Base-by-base conservation (phyloP, 345 rosid species). In the Salix koriyanagi region DNA sequence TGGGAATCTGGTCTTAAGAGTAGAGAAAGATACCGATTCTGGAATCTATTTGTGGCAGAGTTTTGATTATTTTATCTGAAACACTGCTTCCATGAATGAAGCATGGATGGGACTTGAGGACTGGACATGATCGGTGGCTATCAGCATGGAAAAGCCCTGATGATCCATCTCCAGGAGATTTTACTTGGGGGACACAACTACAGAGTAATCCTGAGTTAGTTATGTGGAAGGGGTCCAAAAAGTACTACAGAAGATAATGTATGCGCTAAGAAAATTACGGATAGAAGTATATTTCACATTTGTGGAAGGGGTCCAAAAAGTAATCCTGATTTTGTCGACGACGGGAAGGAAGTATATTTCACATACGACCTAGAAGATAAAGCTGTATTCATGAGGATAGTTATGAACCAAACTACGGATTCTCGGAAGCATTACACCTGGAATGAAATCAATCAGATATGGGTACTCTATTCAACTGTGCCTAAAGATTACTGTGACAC, bases 31-130 rank as follows among this genome's bases (percentile, higher is more conserved):
- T 12, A 48, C 3, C 25, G 32, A 28, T 44, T 30, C 70, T 36
- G 61, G 42, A 10, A n/a, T 1, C 58, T 70, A 70, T 48, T 42
- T 62, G 34, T 70, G 74, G 69, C 80, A 71, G 19, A 77, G 80
- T 21, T 77, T 77, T 34, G 79, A 77, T 30, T 62, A 77, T 50
- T 50, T 75, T 75, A 15, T 12, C 69, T 11, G 75, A 77, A 9
- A 70, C 79, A 0, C 19, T 42, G 3, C 61, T 77, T 16, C 70
- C 75, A 18, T 70, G 79, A 21, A 70, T 77, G 79, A 77, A 70
- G 46, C 37, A 62, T 19, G 75, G 79, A 34, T n/a, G 34, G 52
- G 61, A 76, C 69, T 64, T 70, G 5, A 34, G 28, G 28, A 77
- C 26, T 0, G 75, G 79, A 13, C 25, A 61, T 11, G 60, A 77